Base-by-base conservation (phyloP, 2,329 filamentous ascomycete species). In the Ophiostoma fasciatum region DNA sequence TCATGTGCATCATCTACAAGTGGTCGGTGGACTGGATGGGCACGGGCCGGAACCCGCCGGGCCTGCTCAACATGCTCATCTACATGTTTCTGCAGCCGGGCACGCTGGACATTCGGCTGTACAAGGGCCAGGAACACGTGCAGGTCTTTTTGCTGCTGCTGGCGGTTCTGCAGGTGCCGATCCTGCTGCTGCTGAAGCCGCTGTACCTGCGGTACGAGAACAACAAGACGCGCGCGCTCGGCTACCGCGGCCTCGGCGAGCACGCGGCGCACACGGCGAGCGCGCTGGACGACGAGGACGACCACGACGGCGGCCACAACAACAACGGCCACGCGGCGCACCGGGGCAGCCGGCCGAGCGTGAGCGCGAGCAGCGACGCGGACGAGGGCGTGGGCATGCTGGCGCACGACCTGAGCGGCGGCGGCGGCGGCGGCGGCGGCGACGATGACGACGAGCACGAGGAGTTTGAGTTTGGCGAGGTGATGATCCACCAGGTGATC, bases 401-500 rank as follows among this genome's bases (percentile, higher is more conserved):
- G 53, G 82, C 83, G 3, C 78, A 93, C 55, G 83, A 90, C 52
- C 74, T 92, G 46, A 69, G 68, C 27, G 26, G 17, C 26, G 35
- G 30, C 33, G 18, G 15, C 18, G 36, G 27, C 14, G 36, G 76
- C 22, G 70, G 68, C 29, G 37, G 25, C 38, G 33, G 22, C 30
- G 33, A 22, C 32, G 42, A 39, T 18, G 42, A 41, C 40, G 82
- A 83, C 33, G 87, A 87, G 48, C 83, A 94, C 48, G 87, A 90
- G 51, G 90, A 98, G 54, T 98, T 98, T 56, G 90, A 98, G 49
- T 98, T 98, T 56, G 74, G 80, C 41, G 90, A 98, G 57, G 73
- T 85, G 45, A 94, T 98, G 85, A 98, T 98, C 53, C 90, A 98
- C 61, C 90, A 98, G 59, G 75, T 94, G 55, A 98, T 98, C 52